Percentiles rank a stretch among this genome's conserved stretches.
Evolutionary conservation across 306 rosid genomes (phyloP).

Genomic region (Cicer arietinum): DNA sequence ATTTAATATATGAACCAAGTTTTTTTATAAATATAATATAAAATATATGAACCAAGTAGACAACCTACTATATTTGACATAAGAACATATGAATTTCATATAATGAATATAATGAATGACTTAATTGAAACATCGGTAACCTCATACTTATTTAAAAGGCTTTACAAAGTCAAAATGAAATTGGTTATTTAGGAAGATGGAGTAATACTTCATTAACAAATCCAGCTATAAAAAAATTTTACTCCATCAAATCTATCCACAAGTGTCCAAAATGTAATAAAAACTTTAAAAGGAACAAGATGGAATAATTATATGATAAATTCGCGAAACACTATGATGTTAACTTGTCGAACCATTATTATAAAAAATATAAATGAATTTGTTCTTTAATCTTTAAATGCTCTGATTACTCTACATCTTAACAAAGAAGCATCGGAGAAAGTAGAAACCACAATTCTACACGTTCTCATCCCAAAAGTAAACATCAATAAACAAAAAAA

Average conservation of each 20-base stretch:
- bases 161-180: no score
- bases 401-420: slow-evolving; percentile 1
- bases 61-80: no score
- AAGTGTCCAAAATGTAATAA: neutral
- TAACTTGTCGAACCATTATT: slow-evolving; percentile 16
- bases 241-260: neutral
- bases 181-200: no score
- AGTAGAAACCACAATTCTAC: neutral
- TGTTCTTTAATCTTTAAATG: slow-evolving; percentile 1
- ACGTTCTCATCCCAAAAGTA: slow-evolving; percentile 19
- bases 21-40: no score
- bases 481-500: neutral
- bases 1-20: no score
- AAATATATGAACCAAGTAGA: no score
- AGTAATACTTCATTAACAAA: no score
- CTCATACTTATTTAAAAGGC: no score
- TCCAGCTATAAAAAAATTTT: neutral
- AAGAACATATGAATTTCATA: no score
- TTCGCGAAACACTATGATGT: slow-evolving; percentile 26
- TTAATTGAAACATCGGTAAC: no score
- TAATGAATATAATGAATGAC: no score
- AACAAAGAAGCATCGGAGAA: slow-evolving; percentile 35
- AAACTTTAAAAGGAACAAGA: neutral
- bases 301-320: slow-evolving; percentile 18
- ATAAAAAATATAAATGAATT: slow-evolving; percentile 10